Evolutionary conservation across 2,329 filamentous ascomycete genomes (phyloP), one percentile per base, ranked within the genome.

Genomic region (Macroventuria anomochaeta): DNA sequence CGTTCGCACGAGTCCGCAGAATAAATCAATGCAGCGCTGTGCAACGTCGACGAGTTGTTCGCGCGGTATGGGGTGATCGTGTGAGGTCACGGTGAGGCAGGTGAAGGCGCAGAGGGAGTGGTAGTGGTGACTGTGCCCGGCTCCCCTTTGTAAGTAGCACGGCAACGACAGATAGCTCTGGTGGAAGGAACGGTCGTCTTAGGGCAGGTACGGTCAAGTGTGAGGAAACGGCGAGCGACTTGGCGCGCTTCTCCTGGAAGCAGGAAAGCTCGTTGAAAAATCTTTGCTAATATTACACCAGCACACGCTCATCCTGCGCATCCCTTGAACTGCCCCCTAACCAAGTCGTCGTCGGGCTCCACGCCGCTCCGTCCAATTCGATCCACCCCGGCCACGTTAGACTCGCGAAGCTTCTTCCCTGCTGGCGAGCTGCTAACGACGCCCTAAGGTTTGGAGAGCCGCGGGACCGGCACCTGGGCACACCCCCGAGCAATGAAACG

Each of bases 171-270:
- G 46, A 51, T 46, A 37, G 46, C 46, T 46, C 53, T 50, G 36
- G 47, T 41, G 50, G 42, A 31, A 53, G 37, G 52, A 57, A 53
- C 46, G 46, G 38, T 46, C 51, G 55, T 39, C 37, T 49, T 53
- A 58, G 55, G 55, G 52, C 55, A 61, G 58, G 55, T 47, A 60
- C 55, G 34, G 38, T 53, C 39, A 29, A 31, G 41, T 49, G 50
- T 48, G 44, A 58, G 52, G 38, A 61, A 61, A 58, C 55, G 46
- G 55, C 51, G 55, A 46, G 39, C 46, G 55, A 29, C 58, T 60
- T 58, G 52, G 58, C 55, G 48, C 42, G 47, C 47, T 51, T 48
- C 53, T 46, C 37, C 56, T 58, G 47, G 42, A 58, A 58, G 31
- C 41, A 53, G 56, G 36, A 46, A 56, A 49, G 48, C 40, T 31